Base-by-base conservation (phyloP, 148 eudicot species). In the Simmondsia chinensis region DNA sequence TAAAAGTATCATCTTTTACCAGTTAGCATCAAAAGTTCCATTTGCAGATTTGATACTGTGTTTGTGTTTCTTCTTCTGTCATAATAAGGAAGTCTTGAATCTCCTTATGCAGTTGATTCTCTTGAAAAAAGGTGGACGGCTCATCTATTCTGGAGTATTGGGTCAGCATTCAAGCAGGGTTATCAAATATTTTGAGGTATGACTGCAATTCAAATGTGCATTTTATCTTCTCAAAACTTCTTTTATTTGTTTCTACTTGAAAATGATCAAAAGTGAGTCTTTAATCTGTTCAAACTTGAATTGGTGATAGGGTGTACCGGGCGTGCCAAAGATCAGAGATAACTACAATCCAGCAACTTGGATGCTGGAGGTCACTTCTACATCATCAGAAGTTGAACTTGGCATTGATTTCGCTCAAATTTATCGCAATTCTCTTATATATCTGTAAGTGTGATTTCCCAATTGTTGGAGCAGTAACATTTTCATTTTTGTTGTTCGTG, bases 341-440 rank as follows among this genome's bases (percentile, higher is more conserved):
- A 76, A 79, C 19, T 75, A 71, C 65, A 88, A 88, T 57, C 96
- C 94, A 39, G 87, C 96, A 15, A 80, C 96, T 34, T 88, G 96
- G 96, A 77, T 75, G 74, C 50, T 83, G 42, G 94, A 88, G 49
- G 79, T 88, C 63, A 80, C 83, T 55, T 83, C 91, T 20, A 36
- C 72, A 40, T 80, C 89, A 20, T 28, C 79, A 56, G 96, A 88
- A 77, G 55, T 63, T 33, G 70, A 71, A 38, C 65, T 80, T 48
- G 77, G 75, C 11, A 36, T 73, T 47, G 91, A 83, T 57, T 80
- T 88, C 48, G 73, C 79, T 6, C 47, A 77, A 55, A 42, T 66
- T 46, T 88, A 80, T 46, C 48, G 17, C 13, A 42, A 41, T 25
- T 88, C 94, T 48, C 18, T 24, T 50, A 54, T 73, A 32, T 55